Evolutionary conservation across 129 eudicot genomes (phyloP), one percentile per base, ranked within the genome.

Genomic region (sunflower (Helianthus annuus)): DNA sequence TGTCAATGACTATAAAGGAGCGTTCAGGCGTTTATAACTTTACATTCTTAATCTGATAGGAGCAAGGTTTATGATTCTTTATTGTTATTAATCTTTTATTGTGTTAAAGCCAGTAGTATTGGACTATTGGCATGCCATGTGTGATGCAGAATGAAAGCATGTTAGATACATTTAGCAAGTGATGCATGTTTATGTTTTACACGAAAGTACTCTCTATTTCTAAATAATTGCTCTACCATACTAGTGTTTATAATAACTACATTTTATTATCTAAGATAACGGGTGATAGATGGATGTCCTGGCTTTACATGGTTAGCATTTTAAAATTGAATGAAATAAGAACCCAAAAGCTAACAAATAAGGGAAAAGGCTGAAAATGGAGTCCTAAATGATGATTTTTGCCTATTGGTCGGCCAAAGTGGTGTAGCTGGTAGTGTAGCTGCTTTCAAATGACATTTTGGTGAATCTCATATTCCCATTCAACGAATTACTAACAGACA

Each of bases 61-160:
- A 27, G 16, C 34, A 17, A 48, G 39, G 59, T 38, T 19, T 74
- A 74, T 36, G 54, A 51, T 38, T 17, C 29, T 8, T 13, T 17
- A 1, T 62, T 48, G 48, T 61, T 56, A 49, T 29, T 60, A 32
- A 16, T 19, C 56, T 73, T 19, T 6, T 12, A 14, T 24, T 13
- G 72, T 74, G 52, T 74, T 52, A 48, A 40, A 53, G 45, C 53
- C 56, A 40, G 15, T n/a, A 58, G 58, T 46, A 29, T 0, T 45
- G 46, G 36, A 58, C 48, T 46, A 29, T 0, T 45, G 46, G 36
- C 36, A 32, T 32, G 36, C 4, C 36, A 40, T 49, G 27, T 55
- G 54, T 58, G 68, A 22, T 4, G 49, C 73, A 12, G 72, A 67
- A 48, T 15, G 7, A 68, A 49, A 29, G 5, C 73, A 9, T 68